Evolutionary conservation across 75 land plant species (phyloP).

Genomic region (Pseudotsuga menziesii): DNA sequence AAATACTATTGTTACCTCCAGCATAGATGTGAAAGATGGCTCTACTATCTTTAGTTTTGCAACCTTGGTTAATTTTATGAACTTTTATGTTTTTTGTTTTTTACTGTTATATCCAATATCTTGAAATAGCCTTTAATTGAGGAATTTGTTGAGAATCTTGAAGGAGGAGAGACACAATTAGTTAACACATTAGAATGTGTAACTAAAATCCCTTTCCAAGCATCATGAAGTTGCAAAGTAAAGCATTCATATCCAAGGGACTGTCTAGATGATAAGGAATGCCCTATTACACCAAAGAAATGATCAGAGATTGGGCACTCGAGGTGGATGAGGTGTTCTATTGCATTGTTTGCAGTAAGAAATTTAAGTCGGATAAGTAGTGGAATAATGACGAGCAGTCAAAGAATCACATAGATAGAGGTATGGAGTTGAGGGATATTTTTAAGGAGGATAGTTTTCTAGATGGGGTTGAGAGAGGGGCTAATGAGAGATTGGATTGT

Average conservation of each 20-base stretch:
- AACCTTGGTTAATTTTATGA: constrained; percentile 35
- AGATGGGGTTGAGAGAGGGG: too few relatives aligned
- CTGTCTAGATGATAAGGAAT: background rate
- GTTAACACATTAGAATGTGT: background rate
- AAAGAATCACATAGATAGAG: too few relatives aligned
- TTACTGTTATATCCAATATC: too few relatives aligned
- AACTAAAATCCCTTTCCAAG: background rate
- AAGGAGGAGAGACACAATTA: background rate
- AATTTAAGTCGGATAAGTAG: too few relatives aligned
- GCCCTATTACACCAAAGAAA: background rate
- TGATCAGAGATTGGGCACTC: too few relatives aligned
- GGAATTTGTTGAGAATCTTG: constrained; percentile 4
- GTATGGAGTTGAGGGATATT: too few relatives aligned
- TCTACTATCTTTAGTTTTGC: constrained; percentile 26
- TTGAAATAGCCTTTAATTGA: too few relatives aligned
- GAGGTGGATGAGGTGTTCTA: too few relatives aligned
- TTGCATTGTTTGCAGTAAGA: too few relatives aligned
- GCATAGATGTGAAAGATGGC: constrained; percentile 23
- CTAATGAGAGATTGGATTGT: too few relatives aligned
- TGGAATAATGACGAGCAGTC: too few relatives aligned
- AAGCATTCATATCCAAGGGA: background rate
- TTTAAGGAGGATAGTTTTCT: too few relatives aligned
- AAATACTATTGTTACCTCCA: constrained; percentile 37
- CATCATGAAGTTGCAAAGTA: background rate
- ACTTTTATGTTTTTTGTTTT: background rate